These are phyloP conservation scores for Tolypocladium nubicola DNA, from an alignment of 2,329 filamentous ascomycete species.

Conservation along the genomic window DNA sequence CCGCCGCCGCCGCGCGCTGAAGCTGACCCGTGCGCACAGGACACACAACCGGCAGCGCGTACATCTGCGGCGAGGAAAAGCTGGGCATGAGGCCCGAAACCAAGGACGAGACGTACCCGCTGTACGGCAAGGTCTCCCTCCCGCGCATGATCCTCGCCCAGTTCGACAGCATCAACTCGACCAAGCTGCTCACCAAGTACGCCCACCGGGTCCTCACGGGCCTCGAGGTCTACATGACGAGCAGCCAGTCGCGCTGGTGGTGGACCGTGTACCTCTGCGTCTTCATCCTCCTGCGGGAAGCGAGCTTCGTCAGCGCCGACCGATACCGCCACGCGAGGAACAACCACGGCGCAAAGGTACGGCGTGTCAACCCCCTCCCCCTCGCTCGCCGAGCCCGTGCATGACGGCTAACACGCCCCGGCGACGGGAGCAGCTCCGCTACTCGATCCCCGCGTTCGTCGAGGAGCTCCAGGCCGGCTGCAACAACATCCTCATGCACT, in stretches of 20 bases:
- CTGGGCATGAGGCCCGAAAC: slow-evolving; percentile 27
- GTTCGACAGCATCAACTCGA: slow-evolving; percentile 30
- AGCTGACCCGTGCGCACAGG: slow-evolving; percentile 16
- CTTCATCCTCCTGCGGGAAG: slow-evolving; percentile 32
- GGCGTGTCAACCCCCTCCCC: background rate
- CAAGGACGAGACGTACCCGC: slow-evolving; percentile 24
- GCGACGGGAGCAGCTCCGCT: slow-evolving; percentile 16
- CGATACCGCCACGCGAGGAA: slow-evolving; percentile 30
- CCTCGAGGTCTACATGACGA: slow-evolving; percentile 23
- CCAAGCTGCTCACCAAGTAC: slow-evolving; percentile 22
- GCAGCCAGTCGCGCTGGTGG: slow-evolving; percentile 19
- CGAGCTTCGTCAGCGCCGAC: slow-evolving; percentile 27
- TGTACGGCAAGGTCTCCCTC: slow-evolving; percentile 24
- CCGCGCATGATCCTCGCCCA: slow-evolving; percentile 36
- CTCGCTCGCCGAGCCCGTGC: background rate
- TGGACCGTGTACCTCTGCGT: slow-evolving; percentile 25
- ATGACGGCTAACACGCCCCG: background rate
- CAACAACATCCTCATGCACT: slow-evolving; percentile 34
- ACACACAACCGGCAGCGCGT: slow-evolving; percentile 33
- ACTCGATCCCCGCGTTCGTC: slow-evolving; percentile 29
- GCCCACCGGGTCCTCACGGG: slow-evolving; percentile 20
- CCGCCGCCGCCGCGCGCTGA: background rate
- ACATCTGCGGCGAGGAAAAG: slow-evolving; percentile 27
- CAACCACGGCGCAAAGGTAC: slow-evolving; percentile 18
- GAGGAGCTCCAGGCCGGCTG: slow-evolving; percentile 33